These are phyloP conservation scores for Boletus reticulatus DNA, from an alignment of 768 basidiomycete genomes.

Conservation along the genomic window DNA sequence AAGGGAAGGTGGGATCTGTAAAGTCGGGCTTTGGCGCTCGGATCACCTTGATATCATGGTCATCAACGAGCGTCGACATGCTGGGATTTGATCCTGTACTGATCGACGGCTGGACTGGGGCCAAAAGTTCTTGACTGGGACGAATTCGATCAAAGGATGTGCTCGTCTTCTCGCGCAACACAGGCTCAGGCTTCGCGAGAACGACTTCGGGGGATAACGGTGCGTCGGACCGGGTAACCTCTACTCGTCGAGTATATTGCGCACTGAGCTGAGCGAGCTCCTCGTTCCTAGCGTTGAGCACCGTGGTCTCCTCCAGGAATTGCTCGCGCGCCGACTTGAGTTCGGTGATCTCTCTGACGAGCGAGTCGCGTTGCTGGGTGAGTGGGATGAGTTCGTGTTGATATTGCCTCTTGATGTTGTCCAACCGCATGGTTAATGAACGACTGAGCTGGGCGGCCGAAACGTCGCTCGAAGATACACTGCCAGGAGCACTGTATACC, in stretches of 20 bases:
- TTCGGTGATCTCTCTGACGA: conserved; percentile 81
- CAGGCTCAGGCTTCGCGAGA: conserved; percentile 6
- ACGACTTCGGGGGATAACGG: conserved; percentile 9
- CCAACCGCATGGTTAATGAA: conserved; percentile 80
- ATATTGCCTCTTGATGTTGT: conserved; percentile 85
- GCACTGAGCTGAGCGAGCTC: conserved; percentile 86
- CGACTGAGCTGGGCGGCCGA: conserved; percentile 51
- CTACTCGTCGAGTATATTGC: conserved; percentile 78
- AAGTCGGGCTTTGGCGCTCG: conserved; percentile 30
- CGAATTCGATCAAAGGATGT: conserved; percentile 29
- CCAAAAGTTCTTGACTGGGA: conserved; percentile 6
- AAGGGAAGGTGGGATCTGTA: conserved; percentile 46
- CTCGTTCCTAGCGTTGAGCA: conserved; percentile 88
- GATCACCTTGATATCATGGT: conserved; percentile 27
- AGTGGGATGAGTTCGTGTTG: conserved; percentile 84
- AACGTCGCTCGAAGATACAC: conserved; percentile 31
- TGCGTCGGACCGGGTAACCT: conserved; percentile 32
- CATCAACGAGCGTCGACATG: conserved; percentile 23
- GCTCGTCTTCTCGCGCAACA: conserved; percentile 25
- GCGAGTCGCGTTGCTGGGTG: conserved; percentile 73
- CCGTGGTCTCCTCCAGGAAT: conserved; percentile 88
- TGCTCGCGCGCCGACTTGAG: conserved; percentile 83
- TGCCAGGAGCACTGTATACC: conserved; percentile 25
- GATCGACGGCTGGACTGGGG: conserved; percentile 11
- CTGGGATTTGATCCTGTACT: conserved; percentile 19